Conservation (phyloP, 2,329 filamentous ascomycete species). For the Fusarium duplospermum region DNA sequence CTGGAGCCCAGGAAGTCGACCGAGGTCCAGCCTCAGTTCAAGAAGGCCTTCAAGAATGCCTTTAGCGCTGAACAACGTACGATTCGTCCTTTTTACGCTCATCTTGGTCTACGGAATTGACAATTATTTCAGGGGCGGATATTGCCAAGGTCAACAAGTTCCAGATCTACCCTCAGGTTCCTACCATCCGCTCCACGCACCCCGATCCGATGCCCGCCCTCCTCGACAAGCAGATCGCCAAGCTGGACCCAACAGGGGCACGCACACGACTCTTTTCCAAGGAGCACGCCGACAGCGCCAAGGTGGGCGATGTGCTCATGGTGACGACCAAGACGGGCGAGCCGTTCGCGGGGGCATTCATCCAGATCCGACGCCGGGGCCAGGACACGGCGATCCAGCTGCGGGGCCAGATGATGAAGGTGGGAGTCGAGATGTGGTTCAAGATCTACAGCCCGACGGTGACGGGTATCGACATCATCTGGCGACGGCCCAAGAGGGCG, state of each 20-base stretch:
- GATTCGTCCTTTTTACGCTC: conserved; percentile 14
- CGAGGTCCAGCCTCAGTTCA: conserved; percentile 20
- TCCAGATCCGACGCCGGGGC: conserved; percentile 88
- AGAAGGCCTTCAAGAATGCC: conserved; percentile 34
- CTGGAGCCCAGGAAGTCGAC: conserved; percentile 32
- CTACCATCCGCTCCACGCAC: conserved; percentile 65
- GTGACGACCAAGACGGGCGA: conserved; percentile 85
- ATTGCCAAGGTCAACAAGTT: conserved; percentile 54
- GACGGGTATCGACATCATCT: conserved; percentile 91
- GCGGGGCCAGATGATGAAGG: conserved; percentile 84
- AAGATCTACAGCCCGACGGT: conserved; percentile 95
- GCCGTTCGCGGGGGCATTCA: conserved; percentile 88
- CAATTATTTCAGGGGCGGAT: conserved; percentile 46
- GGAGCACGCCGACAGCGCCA: conserved; percentile 80
- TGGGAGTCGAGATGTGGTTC: conserved; percentile 96
- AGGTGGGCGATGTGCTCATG: conserved; percentile 90
- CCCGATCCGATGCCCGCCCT: conserved; percentile 77
- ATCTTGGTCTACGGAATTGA: conserved; percentile 22
- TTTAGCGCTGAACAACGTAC: conserved; percentile 52
- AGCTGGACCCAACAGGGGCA: conserved; percentile 86
- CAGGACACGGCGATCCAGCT: conserved; percentile 90
- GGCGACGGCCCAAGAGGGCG: conserved; percentile 85
- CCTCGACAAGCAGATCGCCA: conserved; percentile 74
- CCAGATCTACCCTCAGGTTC: conserved; percentile 66
- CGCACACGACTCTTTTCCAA: conserved; percentile 85